These are phyloP conservation scores for Penicillium riverlandense DNA, from an alignment of 495 filamentous ascomycete species.

Conservation along the genomic window DNA sequence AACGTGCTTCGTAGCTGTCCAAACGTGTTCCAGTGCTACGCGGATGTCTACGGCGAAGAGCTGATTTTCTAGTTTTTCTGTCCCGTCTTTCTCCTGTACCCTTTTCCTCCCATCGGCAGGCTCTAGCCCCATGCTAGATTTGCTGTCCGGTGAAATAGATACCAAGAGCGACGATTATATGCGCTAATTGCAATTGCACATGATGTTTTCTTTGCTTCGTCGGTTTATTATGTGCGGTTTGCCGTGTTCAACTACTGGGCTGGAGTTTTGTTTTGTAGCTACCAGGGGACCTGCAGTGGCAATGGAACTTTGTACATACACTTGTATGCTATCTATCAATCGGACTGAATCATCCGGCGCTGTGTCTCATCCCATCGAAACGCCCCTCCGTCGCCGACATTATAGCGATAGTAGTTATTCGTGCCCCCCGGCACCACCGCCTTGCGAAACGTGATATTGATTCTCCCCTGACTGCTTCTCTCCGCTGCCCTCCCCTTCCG, in stretches of 20 bases:
- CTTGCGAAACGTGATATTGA: slow-evolving; percentile 69
- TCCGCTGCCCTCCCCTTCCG: slow-evolving; percentile 47
- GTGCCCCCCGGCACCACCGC: slow-evolving; percentile 58
- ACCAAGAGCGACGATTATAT: too few species aligned
- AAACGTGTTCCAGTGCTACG: slow-evolving; percentile 37
- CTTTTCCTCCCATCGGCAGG: not conserved
- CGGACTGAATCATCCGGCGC: slow-evolving; percentile 43
- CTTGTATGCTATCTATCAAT: not conserved
- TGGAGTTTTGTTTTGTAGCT: too few species aligned
- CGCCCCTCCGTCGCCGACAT: slow-evolving; percentile 58
- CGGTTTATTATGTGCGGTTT: not conserved
- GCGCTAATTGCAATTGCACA: slow-evolving; percentile 1
- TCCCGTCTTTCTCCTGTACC: slow-evolving; percentile 3
- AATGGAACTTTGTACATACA: not conserved
- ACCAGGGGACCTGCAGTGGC: too few species aligned
- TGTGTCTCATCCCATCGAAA: slow-evolving; percentile 52
- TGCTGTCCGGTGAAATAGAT: not conserved
- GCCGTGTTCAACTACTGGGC: not conserved
- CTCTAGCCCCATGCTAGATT: too few species aligned
- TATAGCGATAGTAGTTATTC: slow-evolving; percentile 69
- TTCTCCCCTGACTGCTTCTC: slow-evolving; percentile 40
- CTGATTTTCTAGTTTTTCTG: slow-evolving; percentile 7
- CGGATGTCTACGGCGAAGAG: slow-evolving; percentile 38
- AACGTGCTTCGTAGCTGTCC: slow-evolving; percentile 32
- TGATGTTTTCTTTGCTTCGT: not conserved